A percentile compares a stretch with the other conserved stretches of the same genome.
These are phyloP conservation scores for Magnusiomyces suaveolens DNA, from an alignment of 1,139 yeast species.

Conservation along the genomic window DNA sequence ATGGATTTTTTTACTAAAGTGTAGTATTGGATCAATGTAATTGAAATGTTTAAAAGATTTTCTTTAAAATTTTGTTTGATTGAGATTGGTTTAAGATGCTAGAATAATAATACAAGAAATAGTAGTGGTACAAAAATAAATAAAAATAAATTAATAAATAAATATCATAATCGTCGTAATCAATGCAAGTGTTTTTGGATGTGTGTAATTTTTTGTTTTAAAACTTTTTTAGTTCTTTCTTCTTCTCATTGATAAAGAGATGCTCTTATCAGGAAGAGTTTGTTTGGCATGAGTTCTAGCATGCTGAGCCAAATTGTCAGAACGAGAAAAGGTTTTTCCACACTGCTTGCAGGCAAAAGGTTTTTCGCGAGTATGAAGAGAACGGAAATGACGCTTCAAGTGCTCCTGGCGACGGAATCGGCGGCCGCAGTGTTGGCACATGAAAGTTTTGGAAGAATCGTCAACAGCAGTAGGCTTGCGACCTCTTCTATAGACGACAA, in stretches of 20 bases:
- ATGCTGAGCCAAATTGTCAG: constrained; percentile 70
- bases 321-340: constrained; percentile 61
- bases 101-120: background rate
- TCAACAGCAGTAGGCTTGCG: constrained; percentile 25
- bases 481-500: constrained; percentile 23
- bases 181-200: background rate
- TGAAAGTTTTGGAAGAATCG: constrained; percentile 26
- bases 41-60: too few relatives aligned
- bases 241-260: background rate
- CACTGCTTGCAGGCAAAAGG: constrained; percentile 67
- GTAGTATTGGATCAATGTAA: too few relatives aligned
- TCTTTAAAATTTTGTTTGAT: too few relatives aligned
- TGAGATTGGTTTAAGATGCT: too few relatives aligned
- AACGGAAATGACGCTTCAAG: constrained; percentile 63
- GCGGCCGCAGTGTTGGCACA: constrained; percentile 29
- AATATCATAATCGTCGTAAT: background rate
- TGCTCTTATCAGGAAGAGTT: background rate
- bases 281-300: constrained; percentile 45
- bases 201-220: background rate
- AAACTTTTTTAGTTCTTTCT: background rate
- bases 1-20: too few relatives aligned
- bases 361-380: constrained; percentile 58
- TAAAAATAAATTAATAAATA: background rate
- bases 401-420: constrained; percentile 69
- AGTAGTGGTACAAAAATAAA: background rate